Evolutionary conservation across 208 protist species (phyloP), one percentile per base, ranked within the genome.

Genomic region (Leishmania gerbilli): DNA sequence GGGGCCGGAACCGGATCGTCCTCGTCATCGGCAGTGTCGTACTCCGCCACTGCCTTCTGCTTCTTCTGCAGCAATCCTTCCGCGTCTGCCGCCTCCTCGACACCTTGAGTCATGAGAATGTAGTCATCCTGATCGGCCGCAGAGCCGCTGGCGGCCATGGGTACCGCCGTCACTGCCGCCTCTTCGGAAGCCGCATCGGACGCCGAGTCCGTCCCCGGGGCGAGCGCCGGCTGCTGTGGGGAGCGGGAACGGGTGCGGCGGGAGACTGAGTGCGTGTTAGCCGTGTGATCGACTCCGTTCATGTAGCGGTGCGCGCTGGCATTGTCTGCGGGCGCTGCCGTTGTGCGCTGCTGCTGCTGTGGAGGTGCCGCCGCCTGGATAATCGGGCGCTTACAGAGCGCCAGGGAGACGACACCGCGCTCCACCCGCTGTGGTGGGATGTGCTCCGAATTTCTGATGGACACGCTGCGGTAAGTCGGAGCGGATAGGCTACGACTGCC

Each of bases 221-320:
- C 31, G 17, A 53, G 19, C 55, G 53, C 34, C 15, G 68, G 64
- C 55, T 80, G 84, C 45, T 74, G 60, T 60, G 85, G 87, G 11
- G 89, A 92, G 84, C 81, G 87, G 24, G 87, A 90, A 72, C 79
- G 87, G 24, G 87, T 89, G 74, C 87, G 86, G 79, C 69, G 85
- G 19, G 89, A 90, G 37, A 88, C 89, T 7, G 82, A 79, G 51
- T 67, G 89, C 71, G 89, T 90, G 4, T 86, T 82, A 5, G 77
- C 80, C 21, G 55, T 71, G 47, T 76, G 77, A 45, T 77, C 77
- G 51, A 84, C 74, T 3, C 55, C 72, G 60, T 84, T 84, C 45
- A 79, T 37, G 47, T 17, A 55, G 49, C 64, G 76, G 13, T 47
- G 69, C 19, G 24, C 27, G 76, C 69, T 53, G 31, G 11, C 31